phyloP scores from a whole-genome alignment of 148 eudicot species.

The Vaccinium corymbosum region DNA sequence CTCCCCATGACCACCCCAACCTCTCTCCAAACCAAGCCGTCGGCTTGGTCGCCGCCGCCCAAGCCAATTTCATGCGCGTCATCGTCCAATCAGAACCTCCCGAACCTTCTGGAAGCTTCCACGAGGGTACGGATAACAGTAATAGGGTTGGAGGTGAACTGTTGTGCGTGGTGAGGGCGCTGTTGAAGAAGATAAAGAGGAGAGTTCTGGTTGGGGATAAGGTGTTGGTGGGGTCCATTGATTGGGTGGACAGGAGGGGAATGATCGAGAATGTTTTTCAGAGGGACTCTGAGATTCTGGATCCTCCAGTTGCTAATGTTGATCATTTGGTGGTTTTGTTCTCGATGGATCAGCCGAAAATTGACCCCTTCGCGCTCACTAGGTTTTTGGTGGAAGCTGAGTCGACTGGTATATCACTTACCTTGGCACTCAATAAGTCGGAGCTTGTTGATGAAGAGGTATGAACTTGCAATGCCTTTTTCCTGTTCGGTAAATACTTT shows the following conservation, averaged over 20 bases:
- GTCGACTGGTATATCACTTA: slow-evolving; percentile 65
- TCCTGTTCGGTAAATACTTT: background rate
- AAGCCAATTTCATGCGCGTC: slow-evolving; percentile 97
- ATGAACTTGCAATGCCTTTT: background rate
- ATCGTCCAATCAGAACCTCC: slow-evolving; percentile 33
- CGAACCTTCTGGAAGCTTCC: slow-evolving; percentile 18
- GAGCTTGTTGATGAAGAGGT: slow-evolving; percentile 80
- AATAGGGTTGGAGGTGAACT: slow-evolving; percentile 42
- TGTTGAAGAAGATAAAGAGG: slow-evolving; percentile 92
- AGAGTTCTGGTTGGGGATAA: slow-evolving; percentile 82
- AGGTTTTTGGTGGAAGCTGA: slow-evolving; percentile 93
- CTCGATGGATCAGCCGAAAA: slow-evolving; percentile 73
- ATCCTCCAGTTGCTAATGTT: slow-evolving; percentile 93
- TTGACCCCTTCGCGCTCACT: slow-evolving; percentile 64
- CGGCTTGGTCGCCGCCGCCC: slow-evolving; percentile 68
- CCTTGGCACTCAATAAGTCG: slow-evolving; percentile 77
- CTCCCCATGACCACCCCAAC: slow-evolving; percentile 27
- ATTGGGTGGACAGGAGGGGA: slow-evolving; percentile 82
- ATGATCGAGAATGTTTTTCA: slow-evolving; percentile 84
- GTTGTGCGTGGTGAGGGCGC: slow-evolving; percentile 77
- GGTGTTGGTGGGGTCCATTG: slow-evolving; percentile 85
- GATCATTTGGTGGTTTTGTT: slow-evolving; percentile 78
- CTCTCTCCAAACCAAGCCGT: slow-evolving; percentile 65
- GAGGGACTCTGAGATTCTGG: slow-evolving; percentile 55
- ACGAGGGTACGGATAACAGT: background rate